Evolutionary conservation across 2,329 filamentous ascomycete species (phyloP), one percentile per base, ranked within the genome.

Genomic region (Claviceps pusilla): DNA sequence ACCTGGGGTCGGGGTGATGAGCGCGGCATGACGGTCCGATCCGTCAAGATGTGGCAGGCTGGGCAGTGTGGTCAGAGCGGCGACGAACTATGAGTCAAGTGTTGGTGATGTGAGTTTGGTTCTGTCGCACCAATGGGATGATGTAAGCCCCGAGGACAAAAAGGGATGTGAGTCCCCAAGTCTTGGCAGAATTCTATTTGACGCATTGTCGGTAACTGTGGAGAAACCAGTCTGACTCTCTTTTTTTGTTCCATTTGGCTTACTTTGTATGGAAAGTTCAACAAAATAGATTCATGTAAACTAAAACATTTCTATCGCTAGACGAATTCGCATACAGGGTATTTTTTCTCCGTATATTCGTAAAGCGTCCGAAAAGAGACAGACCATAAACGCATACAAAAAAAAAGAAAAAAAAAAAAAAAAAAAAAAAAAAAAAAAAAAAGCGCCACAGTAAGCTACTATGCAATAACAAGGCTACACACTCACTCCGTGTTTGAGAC

Each of bases 1-100:
- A 76, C 71, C n/a, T 77, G 75, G 75, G 69, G 68, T 10, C 60
- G 67, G 50, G 68, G 67, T 14, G 68, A 69, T 49, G 61, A 65
- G 51, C 67, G 69, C 19, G 73, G 71, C 52, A 71, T 76, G 72
- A 72, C 69, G 14, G 68, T 76, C 46, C 67, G 67, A 57, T 71
- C 65, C 37, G 72, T 75, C 48, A 72, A 69, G 63, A 75, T 75
- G 71, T 76, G 72, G 73, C 68, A 71, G 59, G 57, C 59, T 9
- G 61, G 61, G 7, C 54, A 52, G 6, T 64, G 62, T 41, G 55
- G 56, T 14, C 47, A 35, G 31, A 12, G 46, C 12, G 19, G 29
- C 19, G 19, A 19, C 28, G 50, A 54, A 48, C 24, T 56, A 41
- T 41, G 14, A 41, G 24, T 46, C 43, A 29, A 14, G 24, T 41